phyloP scores from a whole-genome alignment of 306 rosid genomes.

The Hippophae tibetana region DNA sequence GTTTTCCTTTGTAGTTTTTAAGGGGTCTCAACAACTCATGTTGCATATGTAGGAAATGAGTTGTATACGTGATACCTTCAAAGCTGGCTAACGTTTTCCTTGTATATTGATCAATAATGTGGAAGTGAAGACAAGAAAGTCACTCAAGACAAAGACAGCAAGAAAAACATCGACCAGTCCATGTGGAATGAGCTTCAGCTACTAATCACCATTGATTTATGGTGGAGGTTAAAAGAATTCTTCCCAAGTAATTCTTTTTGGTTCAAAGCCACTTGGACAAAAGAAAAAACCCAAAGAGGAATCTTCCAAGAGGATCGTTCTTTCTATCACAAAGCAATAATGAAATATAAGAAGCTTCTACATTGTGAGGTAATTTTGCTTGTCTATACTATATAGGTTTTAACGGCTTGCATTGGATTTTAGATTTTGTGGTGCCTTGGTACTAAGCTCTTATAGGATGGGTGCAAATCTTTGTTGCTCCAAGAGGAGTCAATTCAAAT shows the following conservation, averaged over 20 bases:
- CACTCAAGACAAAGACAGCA: background rate
- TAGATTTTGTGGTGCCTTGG: too few species aligned
- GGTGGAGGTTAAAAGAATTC: background rate
- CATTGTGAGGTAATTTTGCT: too few species aligned
- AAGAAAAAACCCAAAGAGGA: background rate
- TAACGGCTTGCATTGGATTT: too few species aligned
- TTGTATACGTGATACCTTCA: background rate
- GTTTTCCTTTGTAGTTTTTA: too few species aligned
- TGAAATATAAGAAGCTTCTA: background rate
- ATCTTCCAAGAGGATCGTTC: background rate
- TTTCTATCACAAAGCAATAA: background rate
- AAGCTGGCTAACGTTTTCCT: background rate
- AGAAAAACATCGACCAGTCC: background rate
- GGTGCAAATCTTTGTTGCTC: too few species aligned
- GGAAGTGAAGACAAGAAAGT: background rate
- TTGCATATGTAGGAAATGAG: too few species aligned
- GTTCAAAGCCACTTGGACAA: background rate
- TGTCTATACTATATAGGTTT: too few species aligned
- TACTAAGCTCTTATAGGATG: too few species aligned
- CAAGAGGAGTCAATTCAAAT: too few species aligned
- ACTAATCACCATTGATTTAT: background rate
- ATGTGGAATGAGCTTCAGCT: background rate
- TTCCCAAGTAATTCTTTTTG: background rate
- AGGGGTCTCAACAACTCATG: background rate
- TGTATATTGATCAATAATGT: background rate